A percentile compares a stretch with the other conserved stretches of the same genome.
Conservation (phyloP, 2,329 filamentous ascomycete species). For the Penicillium sp. region DNA sequence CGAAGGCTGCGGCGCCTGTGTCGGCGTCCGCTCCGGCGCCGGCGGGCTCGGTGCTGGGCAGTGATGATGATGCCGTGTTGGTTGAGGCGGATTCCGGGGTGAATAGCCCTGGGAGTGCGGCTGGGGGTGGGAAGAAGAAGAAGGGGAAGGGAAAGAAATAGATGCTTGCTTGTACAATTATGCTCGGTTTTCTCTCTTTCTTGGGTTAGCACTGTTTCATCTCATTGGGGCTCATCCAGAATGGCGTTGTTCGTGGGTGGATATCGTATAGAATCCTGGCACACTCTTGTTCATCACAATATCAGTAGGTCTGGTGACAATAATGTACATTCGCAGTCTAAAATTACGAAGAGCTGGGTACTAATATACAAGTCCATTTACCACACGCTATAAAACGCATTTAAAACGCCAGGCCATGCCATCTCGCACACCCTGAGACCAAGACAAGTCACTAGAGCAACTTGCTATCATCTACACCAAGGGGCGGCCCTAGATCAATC, state of each 20-base stretch:
- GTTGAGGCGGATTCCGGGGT: constrained; percentile 63
- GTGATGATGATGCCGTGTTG: constrained; percentile 74
- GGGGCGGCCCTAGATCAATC: constrained; percentile 34
- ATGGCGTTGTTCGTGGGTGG: constrained; percentile 5
- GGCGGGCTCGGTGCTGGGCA: constrained; percentile 42
- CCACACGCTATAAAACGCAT: neutral
- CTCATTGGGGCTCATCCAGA: constrained; percentile 6
- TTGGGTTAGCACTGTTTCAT: constrained; percentile 7
- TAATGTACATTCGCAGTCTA: constrained; percentile 10
- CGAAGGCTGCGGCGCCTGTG: constrained; percentile 20
- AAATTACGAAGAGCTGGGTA: neutral
- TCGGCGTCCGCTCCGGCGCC: constrained; percentile 35
- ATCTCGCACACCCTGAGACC: constrained; percentile 3
- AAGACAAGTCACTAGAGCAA: constrained; percentile 19
- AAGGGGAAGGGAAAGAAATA: constrained; percentile 53
- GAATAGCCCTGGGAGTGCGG: constrained; percentile 26
- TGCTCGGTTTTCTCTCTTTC: constrained; percentile 1
- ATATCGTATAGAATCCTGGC: neutral
- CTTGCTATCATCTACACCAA: constrained; percentile 30
- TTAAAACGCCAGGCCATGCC: constrained; percentile 18
- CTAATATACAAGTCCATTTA: constrained; percentile 15
- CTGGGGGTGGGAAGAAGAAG: constrained; percentile 42
- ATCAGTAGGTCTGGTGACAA: neutral
- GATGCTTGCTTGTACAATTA: constrained; percentile 19
- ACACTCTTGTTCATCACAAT: neutral